Evolutionary conservation across 352 stramenopile genomes (phyloP), one percentile per base, ranked within the genome.

Genomic region (Hyaloperonospora arabidopsidis): DNA sequence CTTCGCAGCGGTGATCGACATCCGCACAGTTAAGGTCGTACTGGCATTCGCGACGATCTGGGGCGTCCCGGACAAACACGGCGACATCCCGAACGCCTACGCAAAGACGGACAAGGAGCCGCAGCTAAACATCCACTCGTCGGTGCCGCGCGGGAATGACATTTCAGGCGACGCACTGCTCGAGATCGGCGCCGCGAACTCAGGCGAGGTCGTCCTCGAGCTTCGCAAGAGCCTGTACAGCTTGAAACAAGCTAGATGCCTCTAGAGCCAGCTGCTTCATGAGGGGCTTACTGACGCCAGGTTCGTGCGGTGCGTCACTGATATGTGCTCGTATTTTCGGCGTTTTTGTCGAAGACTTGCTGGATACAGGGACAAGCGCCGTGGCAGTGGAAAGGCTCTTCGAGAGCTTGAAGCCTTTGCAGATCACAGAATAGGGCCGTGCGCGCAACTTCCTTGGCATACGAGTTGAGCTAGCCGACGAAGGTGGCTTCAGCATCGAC

Each of bases 221-320:
- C 34, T 75, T 7, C 13, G 45, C 7, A 64, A 67, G 19, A 69
- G 48, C 38, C 52, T 74, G 0, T 74, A 74, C 45, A 64, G 61
- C 1, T 36, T 70, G 0, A 66, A 67, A 32, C 65, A 71, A 38
- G 60, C 61, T 1, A 61, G 68, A 11, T 23, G 58, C 0, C 34
- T 77, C 38, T 77, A 61, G 62, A 41, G n/a, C 35, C 12, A 41
- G 35, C 4, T 41, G 5, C 35, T 41, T 15, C 35, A 41, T 18
- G 35, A 5, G 12, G 3, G 12, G 4, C 4, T 41, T 11, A 41
- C 13, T 2, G 12, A 3, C 12, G n/a, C n/a, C 4, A 11, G 35
- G 35, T 41, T 41, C 35, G n/a, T 18, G n/a, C 35, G n/a, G 35
- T 41, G 35, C 35, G n/a, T 41, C 13, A 41, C 12, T 3, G 35